Percentiles rank a stretch among this genome's conserved stretches.
Conservation (phyloP, 2,329 filamentous ascomycete genomes). For the Cryphonectria naterciae region DNA sequence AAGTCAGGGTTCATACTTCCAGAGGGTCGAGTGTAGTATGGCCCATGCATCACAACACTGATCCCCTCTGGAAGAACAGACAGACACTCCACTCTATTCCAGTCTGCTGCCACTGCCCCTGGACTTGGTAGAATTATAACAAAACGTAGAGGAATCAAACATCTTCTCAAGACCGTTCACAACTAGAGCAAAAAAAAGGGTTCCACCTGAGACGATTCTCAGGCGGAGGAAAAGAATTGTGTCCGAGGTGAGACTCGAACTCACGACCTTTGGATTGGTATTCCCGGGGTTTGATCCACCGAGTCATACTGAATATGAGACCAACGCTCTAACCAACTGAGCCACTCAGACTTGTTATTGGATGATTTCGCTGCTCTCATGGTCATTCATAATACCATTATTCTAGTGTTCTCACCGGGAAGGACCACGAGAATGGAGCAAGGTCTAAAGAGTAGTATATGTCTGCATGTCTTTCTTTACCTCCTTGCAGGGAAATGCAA, state of each 20-base stretch:
- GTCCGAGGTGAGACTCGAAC: conserved; percentile 29
- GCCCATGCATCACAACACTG: too few species aligned
- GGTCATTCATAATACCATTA: background rate
- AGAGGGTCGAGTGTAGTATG: too few species aligned
- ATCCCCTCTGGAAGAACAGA: background rate
- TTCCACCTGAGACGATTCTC: background rate
- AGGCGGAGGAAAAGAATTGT: background rate
- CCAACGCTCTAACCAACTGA: conserved; percentile 46
- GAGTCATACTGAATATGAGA: conserved; percentile 38
- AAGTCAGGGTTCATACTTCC: too few species aligned
- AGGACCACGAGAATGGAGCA: background rate
- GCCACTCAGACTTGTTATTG: conserved; percentile 36
- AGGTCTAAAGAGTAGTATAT: background rate
- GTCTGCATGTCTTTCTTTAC: background rate
- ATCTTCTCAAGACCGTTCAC: background rate
- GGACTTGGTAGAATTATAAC: background rate
- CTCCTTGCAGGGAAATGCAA: background rate
- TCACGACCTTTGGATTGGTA: conserved; percentile 41
- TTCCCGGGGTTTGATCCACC: conserved; percentile 15
- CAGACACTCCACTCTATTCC: background rate
- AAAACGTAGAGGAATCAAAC: background rate
- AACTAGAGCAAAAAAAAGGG: background rate
- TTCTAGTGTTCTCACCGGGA: background rate
- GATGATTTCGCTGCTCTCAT: background rate
- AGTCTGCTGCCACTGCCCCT: background rate